These are phyloP conservation scores for Talaromyces amestolkiae DNA, from an alignment of 2,329 filamentous ascomycete species.

Conservation along the genomic window DNA sequence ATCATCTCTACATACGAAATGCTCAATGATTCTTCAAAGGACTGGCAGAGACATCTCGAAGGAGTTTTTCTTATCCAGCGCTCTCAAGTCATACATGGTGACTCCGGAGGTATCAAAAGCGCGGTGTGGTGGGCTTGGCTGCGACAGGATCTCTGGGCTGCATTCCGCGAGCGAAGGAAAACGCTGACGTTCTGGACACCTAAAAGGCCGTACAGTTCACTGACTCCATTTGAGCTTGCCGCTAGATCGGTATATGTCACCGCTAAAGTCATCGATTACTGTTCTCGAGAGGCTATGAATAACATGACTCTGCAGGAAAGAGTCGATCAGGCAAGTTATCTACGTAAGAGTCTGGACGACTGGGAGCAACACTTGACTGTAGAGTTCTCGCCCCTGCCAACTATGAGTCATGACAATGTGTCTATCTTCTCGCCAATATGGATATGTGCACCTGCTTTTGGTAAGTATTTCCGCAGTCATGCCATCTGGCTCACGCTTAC, in stretches of 20 bases:
- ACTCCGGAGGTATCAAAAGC: constrained; percentile 26
- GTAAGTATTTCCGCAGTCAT: constrained; percentile 16
- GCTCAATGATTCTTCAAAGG: constrained; percentile 30
- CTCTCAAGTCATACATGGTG: constrained; percentile 30
- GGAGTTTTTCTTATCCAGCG: constrained; percentile 31
- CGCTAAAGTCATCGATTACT: constrained; percentile 27
- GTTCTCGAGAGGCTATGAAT: constrained; percentile 17
- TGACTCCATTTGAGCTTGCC: constrained; percentile 24
- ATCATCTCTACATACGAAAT: constrained; percentile 33
- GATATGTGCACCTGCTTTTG: constrained; percentile 29
- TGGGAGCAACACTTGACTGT: constrained; percentile 28
- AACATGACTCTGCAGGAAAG: constrained; percentile 20
- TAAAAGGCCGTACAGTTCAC: constrained; percentile 20
- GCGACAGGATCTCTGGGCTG: constrained; percentile 33
- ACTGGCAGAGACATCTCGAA: constrained; percentile 31
- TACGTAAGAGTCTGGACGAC: constrained; percentile 26
- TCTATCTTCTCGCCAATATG: constrained; percentile 24
- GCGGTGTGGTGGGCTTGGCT: constrained; percentile 35
- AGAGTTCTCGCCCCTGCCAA: constrained; percentile 28
- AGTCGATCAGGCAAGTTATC: constrained; percentile 21
- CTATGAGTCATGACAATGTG: neutral
- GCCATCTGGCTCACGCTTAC: neutral
- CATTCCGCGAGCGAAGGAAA: constrained; percentile 30
- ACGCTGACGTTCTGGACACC: constrained; percentile 28
- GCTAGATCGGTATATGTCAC: constrained; percentile 24